Evolutionary conservation across 2,329 filamentous ascomycete species (phyloP).

Genomic region (Ascochyta rabiei): DNA sequence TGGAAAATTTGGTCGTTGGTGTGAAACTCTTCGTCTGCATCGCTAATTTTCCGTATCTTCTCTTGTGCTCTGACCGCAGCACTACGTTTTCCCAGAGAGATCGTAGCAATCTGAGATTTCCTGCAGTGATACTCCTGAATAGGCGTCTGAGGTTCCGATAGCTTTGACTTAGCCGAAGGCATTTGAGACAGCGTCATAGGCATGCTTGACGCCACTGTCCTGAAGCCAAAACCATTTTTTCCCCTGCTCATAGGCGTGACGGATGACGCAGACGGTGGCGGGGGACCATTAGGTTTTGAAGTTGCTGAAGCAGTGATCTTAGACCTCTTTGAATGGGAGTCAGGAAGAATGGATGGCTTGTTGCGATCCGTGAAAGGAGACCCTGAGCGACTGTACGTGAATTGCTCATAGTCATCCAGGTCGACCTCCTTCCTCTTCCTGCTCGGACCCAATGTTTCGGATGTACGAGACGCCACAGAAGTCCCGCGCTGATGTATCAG

Average conservation of each 20-base stretch:
- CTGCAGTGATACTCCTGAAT: neutral
- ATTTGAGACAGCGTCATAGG: neutral
- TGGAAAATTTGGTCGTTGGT: neutral
- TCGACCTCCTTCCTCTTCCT: conserved; percentile 6
- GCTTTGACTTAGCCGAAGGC: neutral
- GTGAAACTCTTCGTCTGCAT: neutral
- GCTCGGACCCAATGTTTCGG: neutral
- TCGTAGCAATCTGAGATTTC: neutral
- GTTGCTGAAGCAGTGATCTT: neutral
- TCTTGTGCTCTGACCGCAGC: neutral
- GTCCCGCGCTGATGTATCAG: neutral
- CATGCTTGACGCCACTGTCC: neutral
- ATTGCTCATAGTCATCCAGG: conserved; percentile 5
- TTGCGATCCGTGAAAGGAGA: neutral
- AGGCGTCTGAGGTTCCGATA: neutral
- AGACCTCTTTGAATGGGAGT: neutral
- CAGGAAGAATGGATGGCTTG: neutral
- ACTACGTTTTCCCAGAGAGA: neutral
- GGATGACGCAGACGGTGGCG: neutral
- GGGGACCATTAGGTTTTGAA: neutral
- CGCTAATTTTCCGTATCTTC: neutral
- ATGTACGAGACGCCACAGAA: conserved; percentile 6
- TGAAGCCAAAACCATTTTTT: conserved; percentile 17
- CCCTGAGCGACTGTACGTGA: neutral
- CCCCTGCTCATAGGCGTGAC: neutral